A percentile compares a stretch with the other conserved stretches of the same genome.
These are phyloP conservation scores for Vanilla planifolia DNA, from an alignment of 106 monocot species.

Conservation along the genomic window DNA sequence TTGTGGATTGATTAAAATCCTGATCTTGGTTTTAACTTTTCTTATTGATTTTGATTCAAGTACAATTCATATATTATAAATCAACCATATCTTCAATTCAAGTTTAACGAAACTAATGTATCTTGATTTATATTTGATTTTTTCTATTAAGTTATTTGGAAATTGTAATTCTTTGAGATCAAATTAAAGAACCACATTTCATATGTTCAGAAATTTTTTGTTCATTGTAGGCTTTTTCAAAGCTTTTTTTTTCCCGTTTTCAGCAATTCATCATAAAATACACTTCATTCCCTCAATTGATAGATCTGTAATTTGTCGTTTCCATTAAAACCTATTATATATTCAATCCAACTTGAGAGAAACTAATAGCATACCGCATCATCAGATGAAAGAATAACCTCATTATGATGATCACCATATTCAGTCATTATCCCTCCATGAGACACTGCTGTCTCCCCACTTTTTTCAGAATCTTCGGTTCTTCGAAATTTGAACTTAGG, in stretches of 20 bases:
- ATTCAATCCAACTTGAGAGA: not conserved
- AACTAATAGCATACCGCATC: conserved; percentile 23
- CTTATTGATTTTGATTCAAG: too few relatives aligned
- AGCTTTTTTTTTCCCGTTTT: too few relatives aligned
- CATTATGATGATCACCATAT: conserved; percentile 23
- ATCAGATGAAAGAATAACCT: conserved; percentile 26
- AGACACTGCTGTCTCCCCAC: conserved; percentile 13
- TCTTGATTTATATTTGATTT: too few relatives aligned
- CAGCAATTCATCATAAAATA: too few relatives aligned
- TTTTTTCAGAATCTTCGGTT: conserved; percentile 19
- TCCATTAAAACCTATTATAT: not conserved
- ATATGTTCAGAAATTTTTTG: not conserved
- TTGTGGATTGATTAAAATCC: not conserved
- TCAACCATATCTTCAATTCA: too few relatives aligned
- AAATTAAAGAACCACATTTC: not conserved
- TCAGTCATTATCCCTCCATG: conserved; percentile 37
- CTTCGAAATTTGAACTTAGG: conserved; percentile 34
- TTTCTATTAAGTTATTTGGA: too few relatives aligned
- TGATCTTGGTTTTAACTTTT: too few relatives aligned
- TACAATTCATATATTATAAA: too few relatives aligned
- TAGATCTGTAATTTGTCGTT: too few relatives aligned
- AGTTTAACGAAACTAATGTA: too few relatives aligned
- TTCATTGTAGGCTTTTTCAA: too few relatives aligned
- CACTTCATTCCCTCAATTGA: not conserved
- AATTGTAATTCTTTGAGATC: too few relatives aligned